A percentile compares a stretch with the other conserved stretches of the same genome.
These are phyloP conservation scores for Mycena vulgaris DNA, from an alignment of 768 basidiomycete genomes.

Conservation along the genomic window DNA sequence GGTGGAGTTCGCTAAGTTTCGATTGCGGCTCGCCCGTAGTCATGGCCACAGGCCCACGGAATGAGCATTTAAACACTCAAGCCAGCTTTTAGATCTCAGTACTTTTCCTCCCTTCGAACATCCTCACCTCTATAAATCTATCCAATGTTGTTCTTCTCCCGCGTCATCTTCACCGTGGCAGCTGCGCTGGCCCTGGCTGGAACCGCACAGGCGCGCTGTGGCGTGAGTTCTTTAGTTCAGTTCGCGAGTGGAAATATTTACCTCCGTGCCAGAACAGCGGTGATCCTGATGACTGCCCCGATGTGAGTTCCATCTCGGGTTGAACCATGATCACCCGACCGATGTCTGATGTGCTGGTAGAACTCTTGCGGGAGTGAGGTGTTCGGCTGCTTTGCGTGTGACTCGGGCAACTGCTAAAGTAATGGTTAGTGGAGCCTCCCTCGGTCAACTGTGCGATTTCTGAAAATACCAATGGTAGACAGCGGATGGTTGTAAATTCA, in stretches of 20 bases:
- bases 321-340: neutral
- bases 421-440: too few species aligned
- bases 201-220: slow-evolving; percentile 3
- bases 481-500: too few species aligned
- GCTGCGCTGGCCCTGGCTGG: slow-evolving; percentile 8
- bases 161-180: slow-evolving; percentile 11
- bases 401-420: slow-evolving; percentile 16
- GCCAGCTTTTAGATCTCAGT: too few species aligned
- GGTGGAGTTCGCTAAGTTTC: too few species aligned
- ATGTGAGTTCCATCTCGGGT: neutral
- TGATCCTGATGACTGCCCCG: slow-evolving; percentile 21
- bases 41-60: too few species aligned
- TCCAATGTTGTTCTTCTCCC: slow-evolving; percentile 13
- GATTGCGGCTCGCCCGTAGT: too few species aligned
- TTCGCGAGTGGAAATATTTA: neutral
- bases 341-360: neutral
- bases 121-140: too few species aligned
- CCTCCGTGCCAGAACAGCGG: neutral
- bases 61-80: too few species aligned
- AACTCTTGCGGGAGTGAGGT: slow-evolving; percentile 10
- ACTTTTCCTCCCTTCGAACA: too few species aligned
- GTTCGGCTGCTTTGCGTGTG: slow-evolving; percentile 12
- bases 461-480: too few species aligned
- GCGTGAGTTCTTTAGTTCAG: neutral
- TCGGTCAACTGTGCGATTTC: too few species aligned